Conservation (phyloP, 2,329 filamentous ascomycete genomes). For the Bimuria novae-zelandiae region DNA sequence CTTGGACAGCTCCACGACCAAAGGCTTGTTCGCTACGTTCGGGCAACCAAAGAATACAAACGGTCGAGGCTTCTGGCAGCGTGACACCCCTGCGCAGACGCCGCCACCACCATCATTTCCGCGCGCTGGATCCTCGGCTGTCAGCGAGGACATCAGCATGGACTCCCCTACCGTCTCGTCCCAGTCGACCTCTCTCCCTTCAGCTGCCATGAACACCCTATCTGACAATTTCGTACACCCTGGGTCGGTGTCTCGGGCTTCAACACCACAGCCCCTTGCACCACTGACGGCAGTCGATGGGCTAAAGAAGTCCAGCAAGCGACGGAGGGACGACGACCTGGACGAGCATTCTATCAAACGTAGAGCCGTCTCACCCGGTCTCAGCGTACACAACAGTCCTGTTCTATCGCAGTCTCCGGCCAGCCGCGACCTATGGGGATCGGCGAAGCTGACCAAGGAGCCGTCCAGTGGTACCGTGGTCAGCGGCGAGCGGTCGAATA, state of each 20-base stretch:
- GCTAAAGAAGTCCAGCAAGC: constrained; percentile 60
- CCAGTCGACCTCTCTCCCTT: constrained; percentile 23
- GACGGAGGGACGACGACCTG: constrained; percentile 88
- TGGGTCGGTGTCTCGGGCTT: constrained; percentile 39
- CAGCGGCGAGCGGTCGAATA: constrained; percentile 53
- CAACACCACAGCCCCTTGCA: constrained; percentile 44
- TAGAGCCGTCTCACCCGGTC: constrained; percentile 85
- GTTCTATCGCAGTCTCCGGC: constrained; percentile 80
- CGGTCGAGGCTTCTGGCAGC: constrained; percentile 76
- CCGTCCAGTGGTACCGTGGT: constrained; percentile 58
- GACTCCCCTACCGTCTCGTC: constrained; percentile 62
- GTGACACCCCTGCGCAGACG: constrained; percentile 63
- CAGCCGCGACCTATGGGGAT: constrained; percentile 78
- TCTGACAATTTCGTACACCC: constrained; percentile 26
- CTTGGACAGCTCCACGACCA: constrained; percentile 44
- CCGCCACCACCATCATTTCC: constrained; percentile 64
- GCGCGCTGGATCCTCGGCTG: constrained; percentile 56
- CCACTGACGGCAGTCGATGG: constrained; percentile 48
- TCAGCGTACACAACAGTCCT: constrained; percentile 89
- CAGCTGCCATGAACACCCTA: constrained; percentile 17
- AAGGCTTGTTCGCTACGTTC: constrained; percentile 67
- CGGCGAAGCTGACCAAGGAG: constrained; percentile 65
- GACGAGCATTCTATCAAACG: constrained; percentile 88
- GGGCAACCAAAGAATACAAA: constrained; percentile 74
- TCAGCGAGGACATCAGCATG: constrained; percentile 73